phyloP scores from a whole-genome alignment of 2,329 filamentous ascomycete species.

The Penicillium frequentans region DNA sequence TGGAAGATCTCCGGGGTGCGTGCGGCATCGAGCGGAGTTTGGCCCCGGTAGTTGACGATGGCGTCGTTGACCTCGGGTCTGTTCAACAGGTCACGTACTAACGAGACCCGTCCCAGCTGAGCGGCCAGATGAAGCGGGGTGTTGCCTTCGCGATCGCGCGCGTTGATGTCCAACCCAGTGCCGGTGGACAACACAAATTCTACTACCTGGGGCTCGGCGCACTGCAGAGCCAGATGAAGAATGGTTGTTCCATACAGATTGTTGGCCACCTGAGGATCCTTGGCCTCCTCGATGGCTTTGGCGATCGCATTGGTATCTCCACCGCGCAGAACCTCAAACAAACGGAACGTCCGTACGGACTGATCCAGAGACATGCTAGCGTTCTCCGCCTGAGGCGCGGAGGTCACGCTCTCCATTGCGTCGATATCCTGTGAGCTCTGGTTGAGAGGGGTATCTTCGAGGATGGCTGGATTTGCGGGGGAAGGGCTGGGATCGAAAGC shows the following conservation, averaged over 20 bases:
- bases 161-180: slow-evolving; percentile 78
- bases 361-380: slow-evolving; percentile 70
- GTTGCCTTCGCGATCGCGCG: slow-evolving; percentile 89
- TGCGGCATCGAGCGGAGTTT: slow-evolving; percentile 82
- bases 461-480: slow-evolving; percentile 20
- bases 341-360: slow-evolving; percentile 88
- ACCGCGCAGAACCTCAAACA: slow-evolving; percentile 87
- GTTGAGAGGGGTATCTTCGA: slow-evolving; percentile 29
- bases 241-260: slow-evolving; percentile 72
- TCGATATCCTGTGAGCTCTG: slow-evolving; percentile 19
- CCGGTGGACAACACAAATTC: slow-evolving; percentile 86
- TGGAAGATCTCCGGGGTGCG: slow-evolving; percentile 95
- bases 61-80: slow-evolving; percentile 85
- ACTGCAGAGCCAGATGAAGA: slow-evolving; percentile 91
- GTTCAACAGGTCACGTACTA: slow-evolving; percentile 82
- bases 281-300: slow-evolving; percentile 68
- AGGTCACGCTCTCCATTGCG: slow-evolving; percentile 34
- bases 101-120: slow-evolving; percentile 72
- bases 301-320: slow-evolving; percentile 90
- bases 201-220: slow-evolving; percentile 86
- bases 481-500: slow-evolving; percentile 19
- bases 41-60: slow-evolving; percentile 78
- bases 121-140: slow-evolving; percentile 89
- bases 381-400: slow-evolving; percentile 32
- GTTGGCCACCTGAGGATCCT: slow-evolving; percentile 51